Evolutionary conservation across 2,329 filamentous ascomycete genomes (phyloP).

Genomic region (Ceratocystis alfenasii): DNA sequence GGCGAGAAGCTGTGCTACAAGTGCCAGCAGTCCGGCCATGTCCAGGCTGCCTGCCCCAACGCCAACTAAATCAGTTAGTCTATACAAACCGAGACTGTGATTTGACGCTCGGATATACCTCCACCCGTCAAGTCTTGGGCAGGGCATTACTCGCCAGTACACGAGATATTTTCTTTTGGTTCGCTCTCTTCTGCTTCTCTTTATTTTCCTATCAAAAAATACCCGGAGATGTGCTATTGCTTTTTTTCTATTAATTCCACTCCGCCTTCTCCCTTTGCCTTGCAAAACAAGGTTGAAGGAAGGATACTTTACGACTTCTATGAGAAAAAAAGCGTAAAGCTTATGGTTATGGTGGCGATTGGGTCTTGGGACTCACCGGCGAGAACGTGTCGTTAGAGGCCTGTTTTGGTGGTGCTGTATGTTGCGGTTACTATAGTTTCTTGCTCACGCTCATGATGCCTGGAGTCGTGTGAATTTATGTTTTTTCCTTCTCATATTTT

Average conservation of each 20-base stretch:
- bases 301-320: not conserved
- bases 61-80: conserved; percentile 41
- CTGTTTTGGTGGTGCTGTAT: not conserved
- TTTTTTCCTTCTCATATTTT: conserved; percentile 11
- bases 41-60: conserved; percentile 83
- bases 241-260: conserved; percentile 15
- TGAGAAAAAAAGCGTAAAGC: not conserved
- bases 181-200: conserved; percentile 5
- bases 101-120: no score
- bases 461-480: not conserved
- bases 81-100: no score
- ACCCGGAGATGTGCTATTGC: conserved; percentile 8
- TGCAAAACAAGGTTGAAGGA: no score
- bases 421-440: conserved; percentile 4
- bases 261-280: not conserved
- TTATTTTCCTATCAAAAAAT: conserved; percentile 10
- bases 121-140: not conserved
- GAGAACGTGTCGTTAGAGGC: conserved; percentile 1
- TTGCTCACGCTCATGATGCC: conserved; percentile 2
- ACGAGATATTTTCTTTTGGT: not conserved
- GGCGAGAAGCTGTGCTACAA: conserved; percentile 98
- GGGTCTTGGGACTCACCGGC: not conserved
- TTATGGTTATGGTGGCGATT: not conserved
- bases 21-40: conserved; percentile 72
- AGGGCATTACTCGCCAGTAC: not conserved